phyloP scores from a whole-genome alignment of 176 grass and related monocot genomes.

The Chloris gayana region DNA sequence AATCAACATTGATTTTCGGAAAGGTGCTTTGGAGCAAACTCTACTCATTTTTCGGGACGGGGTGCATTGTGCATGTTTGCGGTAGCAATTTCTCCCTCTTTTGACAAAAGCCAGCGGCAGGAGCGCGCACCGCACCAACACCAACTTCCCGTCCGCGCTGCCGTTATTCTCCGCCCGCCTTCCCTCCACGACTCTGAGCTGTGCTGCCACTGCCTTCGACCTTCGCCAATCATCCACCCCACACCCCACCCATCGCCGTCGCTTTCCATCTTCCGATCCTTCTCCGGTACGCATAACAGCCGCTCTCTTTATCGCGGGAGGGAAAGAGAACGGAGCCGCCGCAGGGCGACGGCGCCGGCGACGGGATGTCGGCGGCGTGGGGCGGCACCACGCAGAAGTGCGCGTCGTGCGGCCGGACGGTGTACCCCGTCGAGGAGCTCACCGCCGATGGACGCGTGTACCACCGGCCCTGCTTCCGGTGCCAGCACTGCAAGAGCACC shows the following conservation, averaged over 20 bases:
- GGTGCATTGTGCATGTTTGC: background rate
- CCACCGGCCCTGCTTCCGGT: slow-evolving; percentile 95
- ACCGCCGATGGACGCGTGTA: slow-evolving; percentile 88
- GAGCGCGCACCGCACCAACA: slow-evolving; percentile 54
- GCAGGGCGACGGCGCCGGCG: background rate
- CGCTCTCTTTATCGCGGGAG: background rate
- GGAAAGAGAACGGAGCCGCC: background rate
- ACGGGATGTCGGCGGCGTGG: slow-evolving; percentile 61
- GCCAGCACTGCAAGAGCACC: slow-evolving; percentile 92
- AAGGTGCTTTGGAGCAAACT: background rate
- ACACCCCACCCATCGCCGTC: slow-evolving; percentile 32
- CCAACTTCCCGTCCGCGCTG: slow-evolving; percentile 43
- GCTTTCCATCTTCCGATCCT: slow-evolving; percentile 1
- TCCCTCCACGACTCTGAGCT: slow-evolving; percentile 43
- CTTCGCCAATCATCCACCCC: slow-evolving; percentile 42
- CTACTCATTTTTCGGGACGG: background rate
- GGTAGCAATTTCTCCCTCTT: slow-evolving; percentile 18
- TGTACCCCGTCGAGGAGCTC: slow-evolving; percentile 93
- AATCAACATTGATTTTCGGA: background rate
- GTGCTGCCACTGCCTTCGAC: slow-evolving; percentile 41
- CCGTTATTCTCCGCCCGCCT: slow-evolving; percentile 41
- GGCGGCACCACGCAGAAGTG: slow-evolving; percentile 98
- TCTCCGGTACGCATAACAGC: background rate
- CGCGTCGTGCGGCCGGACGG: slow-evolving; percentile 84
- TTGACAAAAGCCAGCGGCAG: slow-evolving; percentile 32